Evolutionary conservation across 2,329 filamentous ascomycete genomes (phyloP), one percentile per base, ranked within the genome.

Genomic region (Rhexocercosporidium sp.): DNA sequence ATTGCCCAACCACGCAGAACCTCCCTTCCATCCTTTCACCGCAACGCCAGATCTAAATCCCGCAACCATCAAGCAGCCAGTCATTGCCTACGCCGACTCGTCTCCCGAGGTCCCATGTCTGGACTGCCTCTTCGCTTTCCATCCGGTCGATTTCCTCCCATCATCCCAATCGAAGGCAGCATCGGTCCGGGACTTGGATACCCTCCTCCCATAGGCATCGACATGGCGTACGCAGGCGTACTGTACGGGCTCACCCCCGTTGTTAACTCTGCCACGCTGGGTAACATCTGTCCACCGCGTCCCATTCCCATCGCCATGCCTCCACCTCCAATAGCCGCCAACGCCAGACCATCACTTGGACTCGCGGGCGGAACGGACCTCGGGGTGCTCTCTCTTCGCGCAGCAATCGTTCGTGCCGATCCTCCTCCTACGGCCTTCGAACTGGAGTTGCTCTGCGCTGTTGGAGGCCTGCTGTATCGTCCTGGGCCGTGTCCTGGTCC

Each of bases 191-290:
- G 82, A 62, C 82, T 85, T n/a, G 66, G 57, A 61, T 75, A 75
- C 4, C 73, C 71, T 12, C 68, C 70, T 14, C 68, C 69, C 69
- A 70, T 70, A 1, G 73, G 70, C 72, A 73, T 71, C 44, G 74
- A 74, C 61, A 81, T 76, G 8, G 83, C 82, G 73, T 86, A 87
- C 0, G 85, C 84, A 46, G 85, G 84, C n/a, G 85, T 85, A 70
- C 80, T 85, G 75, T 89, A 90, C 0, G 86, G 85, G 70, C 84
- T 88, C 37, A 89, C 81, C 14, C 88, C 88, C 0, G 87, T 90
- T 1, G 88, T 90, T 72, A 90, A 82, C 75, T 90, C 88, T 41
- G 85, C 84, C 18, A 90, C 82, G 60, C 87, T 84, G 1, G 88
- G 88, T n/a, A 90, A 79, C 69, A 85, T 80, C 61, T 71, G 71